Evolutionary conservation across 306 rosid species (phyloP).

Genomic region (Dalbergia oliveri): DNA sequence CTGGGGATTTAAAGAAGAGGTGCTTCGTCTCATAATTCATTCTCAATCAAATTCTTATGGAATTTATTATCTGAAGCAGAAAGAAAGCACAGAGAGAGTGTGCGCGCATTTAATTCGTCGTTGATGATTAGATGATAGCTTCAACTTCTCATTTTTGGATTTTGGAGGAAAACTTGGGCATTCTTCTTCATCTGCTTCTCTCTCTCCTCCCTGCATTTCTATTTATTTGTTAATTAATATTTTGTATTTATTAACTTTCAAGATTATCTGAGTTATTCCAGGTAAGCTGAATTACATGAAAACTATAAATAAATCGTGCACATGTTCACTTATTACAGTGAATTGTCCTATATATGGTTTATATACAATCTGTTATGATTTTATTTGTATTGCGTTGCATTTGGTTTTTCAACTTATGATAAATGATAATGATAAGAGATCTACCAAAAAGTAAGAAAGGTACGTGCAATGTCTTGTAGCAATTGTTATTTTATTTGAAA

Average conservation of each 20-base stretch:
- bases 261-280: background rate
- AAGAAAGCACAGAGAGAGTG: background rate
- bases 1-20: conserved; percentile 49
- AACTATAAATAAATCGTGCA: too few relatives aligned
- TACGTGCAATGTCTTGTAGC: too few relatives aligned
- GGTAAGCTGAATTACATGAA: background rate
- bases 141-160: conserved; percentile 43
- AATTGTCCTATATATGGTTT: background rate
- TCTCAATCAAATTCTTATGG: background rate
- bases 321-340: too few relatives aligned
- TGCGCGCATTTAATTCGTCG: conserved; percentile 43
- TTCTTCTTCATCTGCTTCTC: background rate
- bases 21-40: conserved; percentile 14
- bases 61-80: background rate
- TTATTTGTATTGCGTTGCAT: background rate
- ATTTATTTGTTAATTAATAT: background rate
- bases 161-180: conserved; percentile 52
- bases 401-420: background rate
- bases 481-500: too few relatives aligned
- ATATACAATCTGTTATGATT: background rate
- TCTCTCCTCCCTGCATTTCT: background rate
- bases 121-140: background rate
- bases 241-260: background rate
- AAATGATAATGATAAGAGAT: background rate
- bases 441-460: too few relatives aligned